Conservation (phyloP, 1,284 basidiomycete species). For the Ustilago curta region DNA sequence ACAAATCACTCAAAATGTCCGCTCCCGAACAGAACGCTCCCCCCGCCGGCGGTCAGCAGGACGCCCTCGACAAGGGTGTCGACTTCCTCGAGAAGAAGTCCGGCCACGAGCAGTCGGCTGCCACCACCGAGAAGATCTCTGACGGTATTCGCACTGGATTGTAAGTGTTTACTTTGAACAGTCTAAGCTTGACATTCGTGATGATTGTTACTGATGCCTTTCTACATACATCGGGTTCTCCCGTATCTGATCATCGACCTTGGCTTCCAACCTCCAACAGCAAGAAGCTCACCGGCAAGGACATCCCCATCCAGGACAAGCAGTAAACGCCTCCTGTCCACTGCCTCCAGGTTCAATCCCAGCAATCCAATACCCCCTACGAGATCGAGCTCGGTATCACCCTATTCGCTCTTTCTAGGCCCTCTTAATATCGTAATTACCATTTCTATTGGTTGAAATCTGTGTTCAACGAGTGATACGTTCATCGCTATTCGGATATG, state of each 20-base stretch:
- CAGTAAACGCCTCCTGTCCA: constrained; percentile 27
- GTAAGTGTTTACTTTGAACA: constrained; percentile 16
- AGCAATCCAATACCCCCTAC: constrained; percentile 9
- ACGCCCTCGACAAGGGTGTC: constrained; percentile 61
- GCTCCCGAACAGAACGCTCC: constrained; percentile 37
- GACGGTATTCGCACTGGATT: constrained; percentile 58
- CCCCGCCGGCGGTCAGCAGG: constrained; percentile 40
- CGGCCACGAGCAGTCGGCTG: constrained; percentile 47
- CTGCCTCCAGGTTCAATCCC: neutral
- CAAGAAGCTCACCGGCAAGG: constrained; percentile 62
- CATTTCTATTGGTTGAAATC: constrained; percentile 6
- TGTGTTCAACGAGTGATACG: neutral
- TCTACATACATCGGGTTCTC: neutral
- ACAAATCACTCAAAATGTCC: constrained; percentile 27
- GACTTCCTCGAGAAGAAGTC: constrained; percentile 38
- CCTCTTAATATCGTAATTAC: neutral
- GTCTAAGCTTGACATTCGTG: neutral
- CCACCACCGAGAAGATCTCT: constrained; percentile 59
- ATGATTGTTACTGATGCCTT: neutral
- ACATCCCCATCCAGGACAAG: constrained; percentile 63
- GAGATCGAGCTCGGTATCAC: constrained; percentile 11
- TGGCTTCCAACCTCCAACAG: constrained; percentile 12
- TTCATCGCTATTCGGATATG: neutral
- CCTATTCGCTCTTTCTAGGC: constrained; percentile 7
- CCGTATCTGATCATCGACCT: neutral